phyloP scores from a whole-genome alignment of 2,329 filamentous ascomycete genomes.

The Westerdykella ornata region DNA sequence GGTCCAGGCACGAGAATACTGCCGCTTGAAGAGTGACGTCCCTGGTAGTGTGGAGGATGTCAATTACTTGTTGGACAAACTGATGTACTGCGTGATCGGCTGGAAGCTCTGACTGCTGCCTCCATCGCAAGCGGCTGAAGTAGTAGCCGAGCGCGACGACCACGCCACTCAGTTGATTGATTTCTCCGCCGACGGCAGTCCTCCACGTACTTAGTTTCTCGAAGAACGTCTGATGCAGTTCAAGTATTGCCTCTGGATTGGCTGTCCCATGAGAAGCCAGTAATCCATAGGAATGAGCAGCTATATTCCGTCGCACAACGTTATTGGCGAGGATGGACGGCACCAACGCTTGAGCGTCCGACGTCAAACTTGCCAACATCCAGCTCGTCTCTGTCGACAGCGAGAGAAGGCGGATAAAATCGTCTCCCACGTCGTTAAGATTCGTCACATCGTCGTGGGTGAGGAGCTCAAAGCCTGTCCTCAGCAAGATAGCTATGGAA shows the following conservation, averaged over 20 bases:
- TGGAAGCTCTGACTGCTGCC: constrained; percentile 32
- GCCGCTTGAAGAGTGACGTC: constrained; percentile 54
- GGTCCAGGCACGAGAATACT: constrained; percentile 52
- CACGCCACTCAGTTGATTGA: constrained; percentile 55
- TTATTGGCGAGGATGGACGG: constrained; percentile 64
- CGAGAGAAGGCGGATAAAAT: constrained; percentile 51
- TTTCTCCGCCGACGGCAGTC: constrained; percentile 52
- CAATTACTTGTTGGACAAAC: constrained; percentile 43
- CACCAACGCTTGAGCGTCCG: constrained; percentile 47
- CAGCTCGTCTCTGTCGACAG: constrained; percentile 47
- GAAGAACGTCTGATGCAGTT: constrained; percentile 44
- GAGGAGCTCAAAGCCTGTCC: constrained; percentile 42
- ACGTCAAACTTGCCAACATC: constrained; percentile 23
- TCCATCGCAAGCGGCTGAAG: constrained; percentile 51
- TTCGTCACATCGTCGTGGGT: constrained; percentile 36
- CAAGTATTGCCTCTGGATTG: constrained; percentile 38
- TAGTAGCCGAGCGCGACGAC: constrained; percentile 54
- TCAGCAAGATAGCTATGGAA: constrained; percentile 39
- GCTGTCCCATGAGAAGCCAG: constrained; percentile 58
- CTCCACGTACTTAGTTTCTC: constrained; percentile 48
- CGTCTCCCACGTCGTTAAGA: constrained; percentile 42
- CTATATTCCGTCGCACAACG: constrained; percentile 57
- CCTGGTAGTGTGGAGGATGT: constrained; percentile 48
- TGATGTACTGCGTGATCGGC: constrained; percentile 37
- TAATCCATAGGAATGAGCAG: constrained; percentile 68